Conservation (phyloP, 75 land plant species). For the Picea sitchensis region DNA sequence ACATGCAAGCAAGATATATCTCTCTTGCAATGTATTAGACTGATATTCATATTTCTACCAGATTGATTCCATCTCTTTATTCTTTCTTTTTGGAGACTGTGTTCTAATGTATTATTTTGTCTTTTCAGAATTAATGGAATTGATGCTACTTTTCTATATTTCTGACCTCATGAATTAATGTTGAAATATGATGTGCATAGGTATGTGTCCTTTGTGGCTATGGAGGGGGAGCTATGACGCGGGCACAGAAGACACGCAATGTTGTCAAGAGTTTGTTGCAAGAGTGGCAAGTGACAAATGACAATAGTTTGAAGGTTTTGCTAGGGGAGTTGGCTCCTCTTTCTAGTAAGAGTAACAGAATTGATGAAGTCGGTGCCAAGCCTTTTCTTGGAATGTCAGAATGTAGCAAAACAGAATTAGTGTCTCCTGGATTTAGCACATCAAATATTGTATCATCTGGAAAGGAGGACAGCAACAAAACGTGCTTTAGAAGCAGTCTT, state of each 20-base stretch:
- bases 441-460: neutral
- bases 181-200: constrained; percentile 23
- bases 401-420: neutral
- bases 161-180: neutral
- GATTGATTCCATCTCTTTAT: neutral
- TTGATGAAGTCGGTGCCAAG: neutral
- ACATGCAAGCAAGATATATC: no score
- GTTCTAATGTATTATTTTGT: neutral
- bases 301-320: neutral
- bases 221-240: constrained; percentile 84
- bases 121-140: neutral
- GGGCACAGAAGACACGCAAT: constrained; percentile 46
- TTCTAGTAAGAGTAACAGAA: neutral
- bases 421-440: neutral
- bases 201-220: constrained; percentile 89
- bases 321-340: neutral
- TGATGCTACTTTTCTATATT: neutral
- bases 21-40: no score
- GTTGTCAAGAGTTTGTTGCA: constrained; percentile 56
- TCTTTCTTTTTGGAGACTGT: neutral
- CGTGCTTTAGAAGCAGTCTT: neutral
- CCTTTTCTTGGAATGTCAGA: neutral
- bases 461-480: constrained; percentile 4
- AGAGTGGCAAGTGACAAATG: constrained; percentile 44
- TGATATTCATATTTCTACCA: neutral